These are phyloP conservation scores for Ilex aquifolium DNA, from an alignment of 257 asterid genomes.

Conservation along the genomic window DNA sequence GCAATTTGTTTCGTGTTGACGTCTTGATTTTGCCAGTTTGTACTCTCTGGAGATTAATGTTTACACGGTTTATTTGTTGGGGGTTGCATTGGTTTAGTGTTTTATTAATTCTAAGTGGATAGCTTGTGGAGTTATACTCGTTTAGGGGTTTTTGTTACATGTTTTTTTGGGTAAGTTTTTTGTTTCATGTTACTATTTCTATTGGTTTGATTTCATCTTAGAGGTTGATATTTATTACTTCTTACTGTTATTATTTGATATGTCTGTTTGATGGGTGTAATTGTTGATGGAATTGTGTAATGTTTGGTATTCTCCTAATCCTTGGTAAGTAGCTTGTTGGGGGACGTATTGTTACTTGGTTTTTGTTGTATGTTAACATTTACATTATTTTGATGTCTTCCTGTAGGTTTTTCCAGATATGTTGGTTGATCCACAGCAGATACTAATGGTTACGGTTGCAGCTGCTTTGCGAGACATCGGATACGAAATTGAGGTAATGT, in stretches of 20 bases:
- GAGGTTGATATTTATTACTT: background rate
- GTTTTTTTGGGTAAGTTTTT: background rate
- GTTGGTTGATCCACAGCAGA: constrained; percentile 72
- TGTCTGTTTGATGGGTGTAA: background rate
- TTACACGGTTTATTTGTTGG: background rate
- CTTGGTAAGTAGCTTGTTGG: constrained; percentile 8
- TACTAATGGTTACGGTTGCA: constrained; percentile 75
- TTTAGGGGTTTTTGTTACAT: background rate
- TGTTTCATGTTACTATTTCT: background rate
- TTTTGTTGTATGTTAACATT: background rate
- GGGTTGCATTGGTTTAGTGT: no score
- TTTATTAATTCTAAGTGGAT: background rate
- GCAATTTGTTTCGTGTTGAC: constrained; percentile 1
- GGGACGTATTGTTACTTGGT: background rate
- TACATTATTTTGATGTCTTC: constrained; percentile 4
- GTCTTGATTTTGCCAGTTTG: constrained; percentile 5
- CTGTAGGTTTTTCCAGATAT: constrained; percentile 80
- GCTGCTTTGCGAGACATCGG: constrained; percentile 68
- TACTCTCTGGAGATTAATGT: background rate
- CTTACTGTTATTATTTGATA: background rate
- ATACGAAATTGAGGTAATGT: constrained; percentile 80
- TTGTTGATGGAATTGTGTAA: background rate
- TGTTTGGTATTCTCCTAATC: background rate
- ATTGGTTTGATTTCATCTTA: no score
- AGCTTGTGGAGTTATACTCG: background rate